Conservation (phyloP, 2,329 filamentous ascomycete genomes). For the Arthroderma uncinatum region DNA sequence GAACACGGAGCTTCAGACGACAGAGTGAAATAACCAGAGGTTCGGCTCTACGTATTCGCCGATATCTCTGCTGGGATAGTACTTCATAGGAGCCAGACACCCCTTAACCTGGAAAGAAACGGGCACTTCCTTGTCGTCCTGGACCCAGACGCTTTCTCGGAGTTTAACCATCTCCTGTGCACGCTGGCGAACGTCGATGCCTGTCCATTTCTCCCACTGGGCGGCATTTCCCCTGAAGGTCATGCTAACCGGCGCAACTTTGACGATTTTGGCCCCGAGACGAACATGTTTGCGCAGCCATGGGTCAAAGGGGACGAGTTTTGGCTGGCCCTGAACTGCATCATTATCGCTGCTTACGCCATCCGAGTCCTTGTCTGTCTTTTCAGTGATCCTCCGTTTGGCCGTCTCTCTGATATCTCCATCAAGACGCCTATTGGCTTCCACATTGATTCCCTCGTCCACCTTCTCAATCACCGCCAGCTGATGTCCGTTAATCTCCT, state of each 20-base stretch:
- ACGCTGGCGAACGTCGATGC: neutral
- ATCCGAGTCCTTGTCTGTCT: neutral
- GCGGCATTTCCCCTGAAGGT: neutral
- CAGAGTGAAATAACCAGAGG: neutral
- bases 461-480: no score
- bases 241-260: neutral
- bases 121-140: neutral
- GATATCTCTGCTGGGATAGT: neutral
- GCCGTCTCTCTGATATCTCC: no score
- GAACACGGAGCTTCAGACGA: neutral
- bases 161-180: neutral
- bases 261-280: neutral
- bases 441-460: no score
- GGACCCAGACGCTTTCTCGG: neutral
- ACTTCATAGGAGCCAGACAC: neutral
- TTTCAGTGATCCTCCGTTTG: neutral
- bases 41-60: neutral
- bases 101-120: neutral
- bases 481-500: no score
- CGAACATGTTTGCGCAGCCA: constrained; percentile 3
- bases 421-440: no score
- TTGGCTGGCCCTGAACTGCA: neutral
- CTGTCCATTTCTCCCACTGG: neutral
- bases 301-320: neutral
- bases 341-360: no score